Base-by-base conservation (phyloP, 2,329 filamentous ascomycete species). In the Ceratocystis papillata region DNA sequence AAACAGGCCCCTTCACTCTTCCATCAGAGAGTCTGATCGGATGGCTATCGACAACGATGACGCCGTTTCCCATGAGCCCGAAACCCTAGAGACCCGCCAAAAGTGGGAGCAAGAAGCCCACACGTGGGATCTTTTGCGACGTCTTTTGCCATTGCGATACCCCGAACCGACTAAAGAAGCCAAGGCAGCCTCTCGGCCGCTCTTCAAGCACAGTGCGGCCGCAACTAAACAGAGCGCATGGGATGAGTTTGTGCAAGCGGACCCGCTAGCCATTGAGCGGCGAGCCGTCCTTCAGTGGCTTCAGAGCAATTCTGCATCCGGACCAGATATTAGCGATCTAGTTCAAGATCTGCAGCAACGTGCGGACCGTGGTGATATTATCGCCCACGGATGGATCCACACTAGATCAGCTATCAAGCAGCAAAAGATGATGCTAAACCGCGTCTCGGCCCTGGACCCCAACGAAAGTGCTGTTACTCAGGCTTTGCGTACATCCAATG, bases 331-430 rank as follows among this genome's bases (percentile, higher is more conserved):
- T 37, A 85, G 92, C 70, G 83, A 87, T 30, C 78, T 96, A 33
- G 87, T 92, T 63, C 81, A 86, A 64, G 87, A 93, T 66, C 81
- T 92, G 65, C 87, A 92, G 73, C 81, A 85, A 68, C 86, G 86
- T 69, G 87, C 89, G 12, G 88, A 93, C 68, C 81, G 89, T 71
- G 88, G 88, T 8, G 89, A 92, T 62, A 85, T 92, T 8, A 89
- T 94, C 77, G 86, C 89, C 33, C 86, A 91, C 73, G 93, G 93
- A 50, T 96, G 92, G 89, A 83, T 96, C 69, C 90, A 96, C 74
- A 96, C 94, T 0, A 89, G 91, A 69, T 85, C 89, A 67, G 87
- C 87, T 61, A 90, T 99, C 75, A 99, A 99, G 78, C 83, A 89
- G 66, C 85, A 90, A 73, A 99, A 97, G 78, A 86, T 88, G 67